phyloP scores from a whole-genome alignment of 495 filamentous ascomycete species.

The Penicillium arizonense region DNA sequence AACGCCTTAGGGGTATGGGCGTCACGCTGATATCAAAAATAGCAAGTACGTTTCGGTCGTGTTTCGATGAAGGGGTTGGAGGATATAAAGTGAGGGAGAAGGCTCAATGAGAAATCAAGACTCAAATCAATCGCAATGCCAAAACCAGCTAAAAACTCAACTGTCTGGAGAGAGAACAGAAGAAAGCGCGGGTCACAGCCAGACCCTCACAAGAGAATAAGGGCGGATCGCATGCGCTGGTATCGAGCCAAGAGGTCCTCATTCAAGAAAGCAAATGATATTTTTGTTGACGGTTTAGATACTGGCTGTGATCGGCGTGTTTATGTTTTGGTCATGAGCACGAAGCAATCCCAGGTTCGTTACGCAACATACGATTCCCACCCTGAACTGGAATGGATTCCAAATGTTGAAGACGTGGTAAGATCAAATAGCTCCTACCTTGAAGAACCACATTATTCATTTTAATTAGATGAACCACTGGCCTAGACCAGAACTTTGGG shows the following conservation, averaged over 20 bases:
- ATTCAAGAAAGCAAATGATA: neutral
- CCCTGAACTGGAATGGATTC: neutral
- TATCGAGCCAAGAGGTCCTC: neutral
- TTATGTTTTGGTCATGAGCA: neutral
- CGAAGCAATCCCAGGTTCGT: neutral
- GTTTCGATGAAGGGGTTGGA: no score
- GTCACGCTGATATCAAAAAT: neutral
- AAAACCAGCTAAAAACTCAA: neutral
- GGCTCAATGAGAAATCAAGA: neutral
- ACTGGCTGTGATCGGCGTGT: neutral
- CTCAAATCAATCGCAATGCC: neutral
- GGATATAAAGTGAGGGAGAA: no score
- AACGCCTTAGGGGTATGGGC: neutral
- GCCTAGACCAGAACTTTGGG: neutral
- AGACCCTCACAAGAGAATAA: neutral
- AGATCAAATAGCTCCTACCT: neutral
- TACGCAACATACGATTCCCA: neutral
- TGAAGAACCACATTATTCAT: neutral
- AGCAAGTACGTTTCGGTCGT: neutral
- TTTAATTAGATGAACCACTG: neutral
- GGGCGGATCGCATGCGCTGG: neutral
- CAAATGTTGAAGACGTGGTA: neutral
- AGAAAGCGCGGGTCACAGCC: neutral
- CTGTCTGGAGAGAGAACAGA: neutral
- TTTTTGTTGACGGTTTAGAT: neutral